Percentiles rank a stretch among this genome's conserved stretches.
Evolutionary conservation across 129 eudicot species (phyloP).

Genomic region (Tagetes patula): DNA sequence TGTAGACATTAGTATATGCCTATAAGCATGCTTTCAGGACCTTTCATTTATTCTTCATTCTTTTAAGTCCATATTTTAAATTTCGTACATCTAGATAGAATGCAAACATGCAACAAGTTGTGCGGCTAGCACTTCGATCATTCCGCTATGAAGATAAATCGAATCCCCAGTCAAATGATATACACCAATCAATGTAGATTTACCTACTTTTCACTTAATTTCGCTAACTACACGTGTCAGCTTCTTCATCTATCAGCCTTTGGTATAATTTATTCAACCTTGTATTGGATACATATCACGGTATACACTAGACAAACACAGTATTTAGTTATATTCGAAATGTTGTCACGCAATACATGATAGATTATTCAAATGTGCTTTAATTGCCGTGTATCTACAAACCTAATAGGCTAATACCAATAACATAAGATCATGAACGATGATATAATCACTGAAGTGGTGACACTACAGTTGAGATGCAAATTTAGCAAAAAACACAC

Average conservation of each 20-base stretch:
- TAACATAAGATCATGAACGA: background rate
- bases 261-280: background rate
- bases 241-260: too few species aligned
- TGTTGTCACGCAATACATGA: too few species aligned
- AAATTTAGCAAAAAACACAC: background rate
- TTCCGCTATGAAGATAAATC: too few species aligned
- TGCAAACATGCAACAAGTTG: too few species aligned
- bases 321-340: too few species aligned
- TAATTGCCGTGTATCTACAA: background rate
- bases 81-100: background rate
- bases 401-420: too few species aligned
- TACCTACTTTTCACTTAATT: background rate
- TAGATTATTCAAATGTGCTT: too few species aligned
- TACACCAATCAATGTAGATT: background rate
- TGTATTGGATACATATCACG: too few species aligned
- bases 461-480: background rate
- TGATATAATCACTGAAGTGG: conserved; percentile 3
- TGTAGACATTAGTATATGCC: background rate
- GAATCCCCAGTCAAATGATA: conserved; percentile 1
- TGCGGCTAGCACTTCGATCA: too few species aligned
- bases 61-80: background rate
- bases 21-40: background rate
- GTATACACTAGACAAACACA: too few species aligned
- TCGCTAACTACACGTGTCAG: background rate
- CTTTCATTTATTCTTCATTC: background rate